phyloP scores from a whole-genome alignment of 2,329 filamentous ascomycete genomes.

The Chrysoporthe austroafricana region DNA sequence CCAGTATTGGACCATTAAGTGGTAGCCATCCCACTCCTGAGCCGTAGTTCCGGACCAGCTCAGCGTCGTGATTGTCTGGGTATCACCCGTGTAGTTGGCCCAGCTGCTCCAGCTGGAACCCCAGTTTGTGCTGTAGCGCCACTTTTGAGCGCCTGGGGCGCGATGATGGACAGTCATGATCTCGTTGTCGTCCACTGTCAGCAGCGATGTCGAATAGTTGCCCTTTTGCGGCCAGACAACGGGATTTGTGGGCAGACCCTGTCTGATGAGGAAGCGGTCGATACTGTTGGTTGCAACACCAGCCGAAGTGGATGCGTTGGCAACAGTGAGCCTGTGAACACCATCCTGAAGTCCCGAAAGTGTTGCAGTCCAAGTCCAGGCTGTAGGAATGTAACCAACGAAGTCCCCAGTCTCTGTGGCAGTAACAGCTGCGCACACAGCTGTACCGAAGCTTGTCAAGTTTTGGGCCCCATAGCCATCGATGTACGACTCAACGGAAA shows the following conservation, averaged over 20 bases:
- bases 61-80: slow-evolving; percentile 51
- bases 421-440: slow-evolving; percentile 17
- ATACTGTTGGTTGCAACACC: slow-evolving; percentile 51
- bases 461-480: slow-evolving; percentile 35
- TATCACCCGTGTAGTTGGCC: slow-evolving; percentile 57
- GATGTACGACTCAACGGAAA: slow-evolving; percentile 58
- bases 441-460: slow-evolving; percentile 12
- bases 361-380: slow-evolving; percentile 50
- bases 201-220: slow-evolving; percentile 55
- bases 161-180: slow-evolving; percentile 55
- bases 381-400: slow-evolving; percentile 55
- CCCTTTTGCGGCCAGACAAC: slow-evolving; percentile 58
- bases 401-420: slow-evolving; percentile 39
- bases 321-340: slow-evolving; percentile 59
- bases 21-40: slow-evolving; percentile 63
- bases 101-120: slow-evolving; percentile 62
- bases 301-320: slow-evolving; percentile 51
- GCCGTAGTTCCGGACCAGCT: slow-evolving; percentile 59
- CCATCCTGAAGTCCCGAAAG: slow-evolving; percentile 55
- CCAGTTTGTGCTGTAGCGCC: slow-evolving; percentile 66
- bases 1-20: slow-evolving; percentile 66
- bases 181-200: slow-evolving; percentile 43
- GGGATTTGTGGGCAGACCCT: slow-evolving; percentile 60
- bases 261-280: slow-evolving; percentile 61
- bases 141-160: slow-evolving; percentile 63